Percentiles rank a stretch among this genome's conserved stretches.
phyloP scores from a whole-genome alignment of 2,329 filamentous ascomycete species.

The Tolypocladium tropicale region DNA sequence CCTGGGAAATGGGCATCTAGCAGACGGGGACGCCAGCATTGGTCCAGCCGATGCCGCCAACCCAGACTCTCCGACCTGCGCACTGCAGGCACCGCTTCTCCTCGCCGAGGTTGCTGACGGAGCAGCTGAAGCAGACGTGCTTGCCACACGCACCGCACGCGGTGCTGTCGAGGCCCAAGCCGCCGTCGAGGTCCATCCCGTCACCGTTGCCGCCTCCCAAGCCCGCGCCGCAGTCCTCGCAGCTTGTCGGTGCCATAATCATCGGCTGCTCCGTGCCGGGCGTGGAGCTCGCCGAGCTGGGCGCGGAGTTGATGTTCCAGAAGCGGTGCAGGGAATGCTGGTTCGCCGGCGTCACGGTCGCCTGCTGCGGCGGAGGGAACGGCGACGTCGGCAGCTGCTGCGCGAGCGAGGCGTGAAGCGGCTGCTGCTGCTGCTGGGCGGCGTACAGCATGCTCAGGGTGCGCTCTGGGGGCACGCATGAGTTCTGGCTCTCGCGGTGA shows the following conservation, averaged over 20 bases:
- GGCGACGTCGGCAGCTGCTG: not conserved
- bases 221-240: constrained; percentile 42
- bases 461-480: constrained; percentile 29
- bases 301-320: constrained; percentile 41
- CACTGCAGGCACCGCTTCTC: constrained; percentile 43
- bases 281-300: constrained; percentile 15
- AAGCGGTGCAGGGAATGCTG: constrained; percentile 44
- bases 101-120: constrained; percentile 46
- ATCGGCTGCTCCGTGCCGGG: constrained; percentile 8
- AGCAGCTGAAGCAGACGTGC: constrained; percentile 48
- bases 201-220: constrained; percentile 16
- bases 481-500: constrained; percentile 9
- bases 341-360: constrained; percentile 5
- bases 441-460: constrained; percentile 49
- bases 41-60: constrained; percentile 9
- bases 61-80: constrained; percentile 25
- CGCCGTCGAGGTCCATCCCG: constrained; percentile 28
- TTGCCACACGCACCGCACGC: constrained; percentile 42
- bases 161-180: constrained; percentile 13
- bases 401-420: not conserved
- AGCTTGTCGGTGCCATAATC: constrained; percentile 22
- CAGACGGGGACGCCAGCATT: constrained; percentile 10
- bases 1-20: constrained; percentile 5
- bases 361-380: not conserved
- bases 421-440: constrained; percentile 31